Conservation (phyloP, 306 rosid species). For the Mimosa bimucronata region DNA sequence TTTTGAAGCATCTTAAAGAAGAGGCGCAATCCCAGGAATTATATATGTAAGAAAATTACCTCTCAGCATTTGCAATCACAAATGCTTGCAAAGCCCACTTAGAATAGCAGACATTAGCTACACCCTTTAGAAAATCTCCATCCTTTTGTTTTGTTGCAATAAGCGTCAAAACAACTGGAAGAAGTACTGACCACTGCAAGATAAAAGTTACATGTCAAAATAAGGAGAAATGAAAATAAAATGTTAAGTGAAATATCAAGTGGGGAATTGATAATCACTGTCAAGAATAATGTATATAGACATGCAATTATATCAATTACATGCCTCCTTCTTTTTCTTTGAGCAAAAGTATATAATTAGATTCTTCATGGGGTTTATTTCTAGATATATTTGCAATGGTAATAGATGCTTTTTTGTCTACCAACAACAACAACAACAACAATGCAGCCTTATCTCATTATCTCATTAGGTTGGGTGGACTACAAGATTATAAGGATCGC, state of each 20-base stretch:
- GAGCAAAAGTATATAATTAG: not conserved
- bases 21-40: not conserved
- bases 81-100: conserved; percentile 97
- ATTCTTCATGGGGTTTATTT: not conserved
- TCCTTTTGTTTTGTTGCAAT: conserved; percentile 69
- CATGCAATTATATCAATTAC: not conserved
- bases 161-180: conserved; percentile 93
- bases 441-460: too few relatives aligned
- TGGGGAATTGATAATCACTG: not conserved
- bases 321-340: not conserved
- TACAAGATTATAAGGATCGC: too few relatives aligned
- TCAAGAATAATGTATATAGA: not conserved
- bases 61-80: conserved; percentile 85
- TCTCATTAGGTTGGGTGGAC: too few relatives aligned
- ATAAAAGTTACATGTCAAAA: conserved; percentile 36
- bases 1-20: conserved; percentile 6
- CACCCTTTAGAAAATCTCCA: conserved; percentile 53
- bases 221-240: conserved; percentile 21
- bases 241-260: conserved; percentile 1
- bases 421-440: too few relatives aligned
- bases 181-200: conserved; percentile 91
- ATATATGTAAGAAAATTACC: conserved; percentile 46
- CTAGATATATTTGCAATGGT: not conserved
- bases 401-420: not conserved
- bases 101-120: conserved; percentile 77